Conservation (phyloP, 306 rosid genomes). For the Gleditsia sinensis region DNA sequence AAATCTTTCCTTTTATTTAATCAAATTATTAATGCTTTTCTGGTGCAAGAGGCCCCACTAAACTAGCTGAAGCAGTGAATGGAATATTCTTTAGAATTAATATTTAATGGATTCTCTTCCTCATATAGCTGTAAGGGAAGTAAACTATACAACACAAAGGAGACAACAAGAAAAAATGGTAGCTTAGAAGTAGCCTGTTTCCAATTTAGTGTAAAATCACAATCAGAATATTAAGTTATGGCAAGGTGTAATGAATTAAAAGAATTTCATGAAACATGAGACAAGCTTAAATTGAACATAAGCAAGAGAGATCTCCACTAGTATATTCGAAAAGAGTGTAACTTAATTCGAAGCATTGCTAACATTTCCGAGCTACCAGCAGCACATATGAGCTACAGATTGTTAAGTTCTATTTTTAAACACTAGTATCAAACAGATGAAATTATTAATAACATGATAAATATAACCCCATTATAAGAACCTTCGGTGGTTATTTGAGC, state of each 20-base stretch:
- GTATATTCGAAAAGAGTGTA: neutral
- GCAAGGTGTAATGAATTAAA: conserved; percentile 9
- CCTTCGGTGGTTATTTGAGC: neutral
- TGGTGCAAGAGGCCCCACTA: neutral
- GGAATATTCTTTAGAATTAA: too few relatives aligned
- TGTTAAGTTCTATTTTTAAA: neutral
- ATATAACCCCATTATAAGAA: conserved; percentile 12
- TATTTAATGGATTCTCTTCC: neutral
- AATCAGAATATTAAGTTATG: neutral
- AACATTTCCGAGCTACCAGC: conserved; percentile 2
- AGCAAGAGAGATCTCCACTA: neutral
- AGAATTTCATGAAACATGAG: conserved; percentile 13
- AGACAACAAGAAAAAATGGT: neutral
- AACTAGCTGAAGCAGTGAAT: neutral
- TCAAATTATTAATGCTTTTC: neutral
- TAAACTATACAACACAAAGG: neutral
- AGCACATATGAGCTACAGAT: conserved; percentile 1
- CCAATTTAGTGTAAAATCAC: conserved; percentile 10
- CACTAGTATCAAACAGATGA: conserved; percentile 15
- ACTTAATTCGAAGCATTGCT: neutral
- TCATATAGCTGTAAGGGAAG: neutral
- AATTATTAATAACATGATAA: conserved; percentile 10
- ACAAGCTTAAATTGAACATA: conserved; percentile 21
- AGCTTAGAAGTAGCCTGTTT: neutral
- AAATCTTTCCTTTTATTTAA: neutral